Evolutionary conservation across 371 early-diverging fungal species (phyloP), one percentile per base, ranked within the genome.

Genomic region (Batrachochytrium dendrobatidis): DNA sequence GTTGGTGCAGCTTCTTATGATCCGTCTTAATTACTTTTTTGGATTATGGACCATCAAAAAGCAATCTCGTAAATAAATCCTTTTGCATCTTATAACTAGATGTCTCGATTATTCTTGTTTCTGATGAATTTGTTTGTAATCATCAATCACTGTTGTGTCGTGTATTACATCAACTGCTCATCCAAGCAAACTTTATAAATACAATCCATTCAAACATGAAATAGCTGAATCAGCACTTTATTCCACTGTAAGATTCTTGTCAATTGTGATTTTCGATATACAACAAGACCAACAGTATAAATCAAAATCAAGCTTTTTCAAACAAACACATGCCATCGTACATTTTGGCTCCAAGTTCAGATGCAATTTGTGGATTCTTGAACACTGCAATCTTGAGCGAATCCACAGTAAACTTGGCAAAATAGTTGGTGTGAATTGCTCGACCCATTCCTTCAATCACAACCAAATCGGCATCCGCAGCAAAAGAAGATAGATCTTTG

Each of bases 1-100:
- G 97, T 88, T 92, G 6, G 59, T 86, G 18, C 94, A 96, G 68
- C 70, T 96, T 56, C 69, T 95, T 25, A 73, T 88, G 35, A 90
- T 95, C 58, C 79, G 97, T 35, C 70, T 89, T 35, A 90, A 88
- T 64, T 95, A 93, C 62, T 34, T 87, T n/a, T 56, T 86, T 20
- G 91, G 95, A 12, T 54, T 86, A 45, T 96, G 95, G 97, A 15
- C 39, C n/a, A 39, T 39, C n/a, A 12, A 12, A 12, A 39, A 39
- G n/a, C 15, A 39, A 12, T 39, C 15, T 39, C 39, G 39, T 12
- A 12, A 39, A n/a, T 39, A 39, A 39, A n/a, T n/a, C n/a, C n/a
- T n/a, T n/a, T n/a, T n/a, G n/a, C n/a, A n/a, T n/a, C n/a, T n/a
- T n/a, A n/a, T n/a, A n/a, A n/a, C n/a, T n/a, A n/a, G n/a, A n/a